Base-by-base conservation (phyloP, 2,329 filamentous ascomycete species). In the Pseudogymnoascus sp. region DNA sequence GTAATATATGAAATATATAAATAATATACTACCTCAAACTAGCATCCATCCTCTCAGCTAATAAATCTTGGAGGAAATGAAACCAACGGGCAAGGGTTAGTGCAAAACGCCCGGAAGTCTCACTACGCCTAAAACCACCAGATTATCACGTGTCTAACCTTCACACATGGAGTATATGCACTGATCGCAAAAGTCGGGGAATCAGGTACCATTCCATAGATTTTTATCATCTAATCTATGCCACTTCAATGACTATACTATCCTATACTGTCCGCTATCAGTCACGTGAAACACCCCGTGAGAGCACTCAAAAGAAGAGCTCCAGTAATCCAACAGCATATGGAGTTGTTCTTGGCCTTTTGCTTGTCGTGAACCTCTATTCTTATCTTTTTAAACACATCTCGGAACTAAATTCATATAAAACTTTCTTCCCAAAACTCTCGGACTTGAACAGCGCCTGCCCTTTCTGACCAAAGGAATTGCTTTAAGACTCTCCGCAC, bases 381-480 rank as follows among this genome's bases (percentile, higher is more conserved):
- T 21, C 21, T 21, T 21, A 21, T 3, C 1, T 21, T 21, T 21
- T 2, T 21, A 21, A 21, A 4, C 21, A 21, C 21, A 21, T 21
- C 21, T 21, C 21, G 21, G 21, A 21, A 21, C 4, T 21, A 2
- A 21, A 21, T 59, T 21, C 13, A 17, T 27, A 35, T 29, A 6
- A 59, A 51, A 48, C 15, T 63, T 63, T 74, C 72, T 59, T 71
- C 67, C 73, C 72, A 76, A 51, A 78, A 71, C 2, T 42, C 64
- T 48, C 70, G 70, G 0, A 73, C 70, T 1, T 71, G 69, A 3
- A 63, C 38, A 44, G 61, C 10, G 59, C 77, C 77, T 31, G 74
- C 74, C 3, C 67, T 69, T 1, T 76, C 72, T 8, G 76, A 78
- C 76, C 76, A 78, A 36, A 75, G 73, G 55, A 77, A 78, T 29